Evolutionary conservation across 495 filamentous ascomycete genomes (phyloP), one percentile per base, ranked within the genome.

Genomic region (Penicillium steckii): DNA sequence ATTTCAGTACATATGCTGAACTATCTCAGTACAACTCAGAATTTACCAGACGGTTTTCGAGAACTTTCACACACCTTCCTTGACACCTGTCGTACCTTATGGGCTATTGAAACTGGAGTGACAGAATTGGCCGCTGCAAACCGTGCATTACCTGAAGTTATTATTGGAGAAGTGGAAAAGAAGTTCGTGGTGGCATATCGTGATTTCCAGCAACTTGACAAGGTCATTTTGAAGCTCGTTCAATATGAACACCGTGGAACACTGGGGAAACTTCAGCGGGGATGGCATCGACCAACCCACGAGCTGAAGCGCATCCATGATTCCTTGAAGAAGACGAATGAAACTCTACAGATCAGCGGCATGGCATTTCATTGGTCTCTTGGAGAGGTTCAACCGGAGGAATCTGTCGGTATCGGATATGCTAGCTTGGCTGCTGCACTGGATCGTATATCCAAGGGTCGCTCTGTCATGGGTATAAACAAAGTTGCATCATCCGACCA

Each of bases 1-100:
- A 77, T 80, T 52, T 73, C 80, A 1, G 72, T 82, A 17, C 80
- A 74, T 52, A 78, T 80, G 70, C 73, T 82, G 33, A 78, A 82
- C 52, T 81, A 79, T 52, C 69, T 82, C 18, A 79, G 71, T 37
- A 73, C 76, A 5, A 67, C 67, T 26, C 70, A 76, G 38, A 59
- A 69, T 18, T 68, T 69, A 24, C 69, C 72, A 0, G 53, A 69
- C 44, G 72, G 74, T 19, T 78, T 80, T 57, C 68, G 73, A 40
- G 62, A 71, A n/a, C 63, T 82, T 4, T 75, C 78, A 1, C 67
- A 70, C 26, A 73, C 75, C 35, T 82, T 80, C 49, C 66, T 82
- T 15, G 76, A 80, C 41, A 76, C 75, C 29, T 77, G 73, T 57
- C 74, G 75, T 30, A 68, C 71, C 21, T 60, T 82, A 32, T 78